phyloP scores from a whole-genome alignment of 1,139 yeast species.

The Saccharomyces uvarum region DNA sequence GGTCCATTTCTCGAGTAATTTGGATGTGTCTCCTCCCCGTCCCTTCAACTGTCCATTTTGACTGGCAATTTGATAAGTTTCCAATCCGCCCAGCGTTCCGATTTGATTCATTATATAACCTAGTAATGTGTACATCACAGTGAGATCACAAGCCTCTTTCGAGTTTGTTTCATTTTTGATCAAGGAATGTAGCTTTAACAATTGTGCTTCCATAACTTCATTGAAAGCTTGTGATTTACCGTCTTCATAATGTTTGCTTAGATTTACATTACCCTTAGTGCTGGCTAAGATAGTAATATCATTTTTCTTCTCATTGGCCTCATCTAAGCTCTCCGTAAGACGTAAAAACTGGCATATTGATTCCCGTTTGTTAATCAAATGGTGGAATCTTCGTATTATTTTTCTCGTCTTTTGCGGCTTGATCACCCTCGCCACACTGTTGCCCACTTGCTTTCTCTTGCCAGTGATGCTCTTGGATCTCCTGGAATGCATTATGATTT shows the following conservation, averaged over 20 bases:
- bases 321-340: slow-evolving; percentile 11
- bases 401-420: slow-evolving; percentile 64
- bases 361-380: slow-evolving; percentile 46
- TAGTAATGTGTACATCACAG: slow-evolving; percentile 24
- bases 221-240: neutral
- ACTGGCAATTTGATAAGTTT: slow-evolving; percentile 79
- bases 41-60: slow-evolving; percentile 67
- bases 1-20: slow-evolving; percentile 64
- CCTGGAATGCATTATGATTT: slow-evolving; percentile 16
- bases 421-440: slow-evolving; percentile 33
- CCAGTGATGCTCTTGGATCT: slow-evolving; percentile 35
- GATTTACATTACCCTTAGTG: neutral
- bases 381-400: slow-evolving; percentile 62
- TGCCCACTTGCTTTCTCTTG: slow-evolving; percentile 14
- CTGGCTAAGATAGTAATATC: slow-evolving; percentile 22
- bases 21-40: slow-evolving; percentile 90
- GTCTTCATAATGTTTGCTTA: neutral
- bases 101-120: slow-evolving; percentile 58
- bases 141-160: slow-evolving; percentile 2
- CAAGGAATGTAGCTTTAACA: slow-evolving; percentile 9
- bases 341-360: slow-evolving; percentile 33
- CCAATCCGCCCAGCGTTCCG: slow-evolving; percentile 56
- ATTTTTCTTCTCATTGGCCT: slow-evolving; percentile 26
- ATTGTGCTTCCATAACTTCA: slow-evolving; percentile 11
- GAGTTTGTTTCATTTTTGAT: slow-evolving; percentile 7